Base-by-base conservation (phyloP, 768 basidiomycete species). In the Russula earlei region DNA sequence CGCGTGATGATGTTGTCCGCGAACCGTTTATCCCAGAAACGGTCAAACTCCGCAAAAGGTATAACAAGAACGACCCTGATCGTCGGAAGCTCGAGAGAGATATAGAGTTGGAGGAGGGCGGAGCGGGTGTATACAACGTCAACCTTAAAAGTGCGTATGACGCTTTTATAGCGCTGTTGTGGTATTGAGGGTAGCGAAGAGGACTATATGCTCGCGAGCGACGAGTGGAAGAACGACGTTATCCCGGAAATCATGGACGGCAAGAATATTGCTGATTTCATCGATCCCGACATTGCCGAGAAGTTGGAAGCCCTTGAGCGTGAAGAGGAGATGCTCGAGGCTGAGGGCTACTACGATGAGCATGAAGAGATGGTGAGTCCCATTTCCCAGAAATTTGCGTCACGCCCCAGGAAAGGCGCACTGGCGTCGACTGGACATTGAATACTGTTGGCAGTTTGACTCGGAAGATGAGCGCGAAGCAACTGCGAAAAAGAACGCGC, bases 201-300 rank as follows among this genome's bases (percentile, higher is more conserved):
- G 78, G 81, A 91, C 69, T 98, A 96, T 72, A 55, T 96, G 25
- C 82, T 99, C 56, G 77, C 82, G 22, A 84, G 96, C 67, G 83
- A 87, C 36, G 85, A 89, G 42, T 99, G 96, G 96, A 99, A 96
- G 75, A 76, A 82, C 73, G 96, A 99, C 66, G 77, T 82, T 62
- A 87, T 98, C n/a, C 96, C 96, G n/a, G 96, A 99, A 69, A 90
- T 99, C 66, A 84, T 91, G 85, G 84, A 97, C 63, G 96, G 96
- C 73, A 97, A 97, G 80, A 99, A 99, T 73, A 73, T 98, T 50
- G 95, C 94, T 22, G 96, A 99, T 75, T 99, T 99, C 60, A 89
- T 98, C 69, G 95, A 98, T 70, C 87, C 92, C 20, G 96, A 99
- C 66, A 98, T 99, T 58, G 84, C 83, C 19, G 94, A 94, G 71